Evolutionary conservation across 805 yeast genomes (phyloP).

Genomic region (Blastobotrys mokoenaii): DNA sequence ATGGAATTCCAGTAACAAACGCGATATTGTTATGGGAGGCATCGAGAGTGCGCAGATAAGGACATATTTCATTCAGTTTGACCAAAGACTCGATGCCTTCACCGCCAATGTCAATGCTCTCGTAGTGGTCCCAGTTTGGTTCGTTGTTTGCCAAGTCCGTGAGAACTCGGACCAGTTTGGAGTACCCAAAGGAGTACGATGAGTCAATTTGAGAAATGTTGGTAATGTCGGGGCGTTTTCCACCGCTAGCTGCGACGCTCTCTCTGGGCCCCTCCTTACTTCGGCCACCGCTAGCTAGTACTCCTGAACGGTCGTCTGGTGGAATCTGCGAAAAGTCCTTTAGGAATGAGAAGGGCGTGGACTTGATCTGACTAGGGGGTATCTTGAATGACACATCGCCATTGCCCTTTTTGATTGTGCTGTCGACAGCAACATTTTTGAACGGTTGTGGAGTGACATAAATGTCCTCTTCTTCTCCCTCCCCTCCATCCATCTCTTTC

Average conservation of each 20-base stretch:
- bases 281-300: too few species aligned
- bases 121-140: slow-evolving; percentile 35
- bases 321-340: too few species aligned
- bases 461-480: too few species aligned
- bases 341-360: neutral
- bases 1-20: slow-evolving; percentile 40
- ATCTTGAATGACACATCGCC: slow-evolving; percentile 10
- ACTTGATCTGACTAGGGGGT: neutral
- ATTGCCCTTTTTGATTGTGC: slow-evolving; percentile 1
- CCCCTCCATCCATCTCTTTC: too few species aligned
- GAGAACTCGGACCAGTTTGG: slow-evolving; percentile 35
- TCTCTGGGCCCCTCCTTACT: too few species aligned
- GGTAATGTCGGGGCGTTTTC: slow-evolving; percentile 29
- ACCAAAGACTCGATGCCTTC: slow-evolving; percentile 34
- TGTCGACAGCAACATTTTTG: neutral
- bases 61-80: slow-evolving; percentile 35
- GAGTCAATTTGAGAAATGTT: slow-evolving; percentile 33
- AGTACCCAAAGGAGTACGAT: slow-evolving; percentile 38
- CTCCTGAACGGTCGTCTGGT: too few species aligned
- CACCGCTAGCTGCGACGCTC: too few species aligned
- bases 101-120: slow-evolving; percentile 29
- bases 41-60: slow-evolving; percentile 32
- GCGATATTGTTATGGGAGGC: slow-evolving; percentile 34
- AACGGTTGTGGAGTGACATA: too few species aligned
- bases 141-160: slow-evolving; percentile 32